Evolutionary conservation across 306 rosid species (phyloP).

Genomic region (Cyamopsis tetragonoloba): DNA sequence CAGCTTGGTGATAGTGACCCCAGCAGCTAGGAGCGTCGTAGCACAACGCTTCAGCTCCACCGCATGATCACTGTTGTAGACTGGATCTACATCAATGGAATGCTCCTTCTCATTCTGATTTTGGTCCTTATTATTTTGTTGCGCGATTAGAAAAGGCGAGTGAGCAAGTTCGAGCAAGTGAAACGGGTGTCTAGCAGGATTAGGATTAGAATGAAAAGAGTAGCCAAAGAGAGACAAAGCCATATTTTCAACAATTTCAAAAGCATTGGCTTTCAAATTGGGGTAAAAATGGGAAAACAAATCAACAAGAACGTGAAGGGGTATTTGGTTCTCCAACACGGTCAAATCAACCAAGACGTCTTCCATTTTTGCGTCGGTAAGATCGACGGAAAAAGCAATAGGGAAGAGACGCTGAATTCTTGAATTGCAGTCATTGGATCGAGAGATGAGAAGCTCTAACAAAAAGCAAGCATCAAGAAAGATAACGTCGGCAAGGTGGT

Average conservation of each 20-base stretch:
- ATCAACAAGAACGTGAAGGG: not conserved
- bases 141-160: not conserved
- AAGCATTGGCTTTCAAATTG: no score
- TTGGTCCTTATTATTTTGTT: no score
- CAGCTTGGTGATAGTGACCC: not conserved
- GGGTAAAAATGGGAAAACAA: not conserved
- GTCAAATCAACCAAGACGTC: not conserved
- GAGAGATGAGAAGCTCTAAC: conserved; percentile 23
- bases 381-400: no score
- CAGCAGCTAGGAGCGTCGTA: not conserved
- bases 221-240: not conserved
- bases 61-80: no score
- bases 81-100: no score
- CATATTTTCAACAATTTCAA: no score
- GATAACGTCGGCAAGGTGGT: conserved; percentile 8
- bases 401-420: no score
- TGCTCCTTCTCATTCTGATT: no score
- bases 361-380: not conserved
- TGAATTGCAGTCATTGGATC: not conserved
- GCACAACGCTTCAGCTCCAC: conserved; percentile 16
- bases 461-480: conserved; percentile 22
- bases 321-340: conserved; percentile 27
- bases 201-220: not conserved
- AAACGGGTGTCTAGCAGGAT: not conserved
- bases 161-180: conserved; percentile 23